Evolutionary conservation across 352 stramenopile genomes (phyloP).

Genomic region (Stephanocyclus meneghinianus): DNA sequence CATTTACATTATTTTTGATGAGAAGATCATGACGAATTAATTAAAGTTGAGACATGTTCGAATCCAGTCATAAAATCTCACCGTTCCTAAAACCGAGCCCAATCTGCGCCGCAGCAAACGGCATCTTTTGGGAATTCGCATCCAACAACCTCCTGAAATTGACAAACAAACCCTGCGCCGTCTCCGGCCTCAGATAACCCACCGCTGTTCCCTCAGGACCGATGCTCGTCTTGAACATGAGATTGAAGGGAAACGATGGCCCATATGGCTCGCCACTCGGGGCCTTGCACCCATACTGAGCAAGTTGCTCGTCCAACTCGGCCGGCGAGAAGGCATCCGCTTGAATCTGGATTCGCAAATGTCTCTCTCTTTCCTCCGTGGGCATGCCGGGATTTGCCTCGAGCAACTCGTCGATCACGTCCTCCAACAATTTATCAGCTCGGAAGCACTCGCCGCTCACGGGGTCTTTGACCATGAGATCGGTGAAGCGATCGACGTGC

Average conservation of each 20-base stretch:
- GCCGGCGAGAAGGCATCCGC: conserved; percentile 96
- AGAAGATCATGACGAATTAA: neutral
- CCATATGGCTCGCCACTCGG: conserved; percentile 90
- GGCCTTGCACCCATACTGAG: conserved; percentile 92
- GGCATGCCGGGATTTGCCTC: conserved; percentile 86
- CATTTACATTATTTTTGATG: neutral
- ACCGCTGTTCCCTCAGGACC: conserved; percentile 94
- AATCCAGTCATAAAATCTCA: conserved; percentile 32
- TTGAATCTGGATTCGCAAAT: conserved; percentile 91
- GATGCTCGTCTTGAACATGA: conserved; percentile 99
- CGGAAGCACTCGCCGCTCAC: conserved; percentile 97
- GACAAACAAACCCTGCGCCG: conserved; percentile 97
- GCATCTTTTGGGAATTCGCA: conserved; percentile 94
- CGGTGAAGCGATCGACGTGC: conserved; percentile 98
- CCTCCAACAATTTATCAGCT: conserved; percentile 99
- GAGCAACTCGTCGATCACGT: conserved; percentile 96
- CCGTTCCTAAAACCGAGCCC: conserved; percentile 86
- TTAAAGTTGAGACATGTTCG: neutral
- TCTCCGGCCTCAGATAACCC: conserved; percentile 98
- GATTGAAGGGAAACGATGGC: conserved; percentile 98
- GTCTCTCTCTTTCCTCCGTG: conserved; percentile 88
- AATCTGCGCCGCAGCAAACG: conserved; percentile 89
- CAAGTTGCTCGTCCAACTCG: conserved; percentile 94
- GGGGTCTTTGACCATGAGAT: conserved; percentile 99
- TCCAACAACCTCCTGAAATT: conserved; percentile 98